Conservation (phyloP, 371 early-diverging fungal species). For the Mortierella sp. region DNA sequence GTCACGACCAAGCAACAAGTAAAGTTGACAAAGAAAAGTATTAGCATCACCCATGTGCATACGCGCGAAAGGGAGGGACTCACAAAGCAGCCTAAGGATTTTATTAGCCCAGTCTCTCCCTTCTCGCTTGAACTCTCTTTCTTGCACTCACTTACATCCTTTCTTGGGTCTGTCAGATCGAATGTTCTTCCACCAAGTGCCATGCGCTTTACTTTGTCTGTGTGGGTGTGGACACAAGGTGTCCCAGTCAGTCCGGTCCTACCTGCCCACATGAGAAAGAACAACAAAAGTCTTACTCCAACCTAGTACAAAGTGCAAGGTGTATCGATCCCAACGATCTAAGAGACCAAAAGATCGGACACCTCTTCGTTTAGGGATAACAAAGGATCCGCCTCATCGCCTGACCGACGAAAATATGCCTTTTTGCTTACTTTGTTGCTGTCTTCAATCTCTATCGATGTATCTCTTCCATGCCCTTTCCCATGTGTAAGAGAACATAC, state of each 20-base stretch:
- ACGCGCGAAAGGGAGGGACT: too few relatives aligned
- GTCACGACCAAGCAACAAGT: too few relatives aligned
- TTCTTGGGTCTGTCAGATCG: background rate
- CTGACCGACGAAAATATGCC: background rate
- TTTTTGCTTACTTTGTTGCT: background rate
- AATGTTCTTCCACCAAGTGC: background rate
- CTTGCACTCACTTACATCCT: background rate
- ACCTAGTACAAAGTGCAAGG: background rate
- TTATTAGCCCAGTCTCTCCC: background rate
- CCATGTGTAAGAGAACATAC: too few relatives aligned
- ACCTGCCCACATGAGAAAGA: background rate
- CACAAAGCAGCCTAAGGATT: background rate
- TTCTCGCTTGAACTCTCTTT: background rate
- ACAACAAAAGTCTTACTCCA: background rate
- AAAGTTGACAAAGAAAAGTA: background rate
- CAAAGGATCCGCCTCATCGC: background rate
- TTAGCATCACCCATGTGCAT: background rate
- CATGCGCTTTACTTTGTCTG: too few relatives aligned
- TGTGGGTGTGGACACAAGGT: too few relatives aligned
- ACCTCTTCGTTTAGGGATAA: background rate
- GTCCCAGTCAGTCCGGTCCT: background rate
- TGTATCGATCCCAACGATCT: slow-evolving; percentile 9
- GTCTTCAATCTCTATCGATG: background rate
- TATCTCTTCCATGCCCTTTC: background rate
- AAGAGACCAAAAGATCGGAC: background rate